These are phyloP conservation scores for Arthroderma sp. DNA, from an alignment of 2,329 filamentous ascomycete species.

Conservation along the genomic window DNA sequence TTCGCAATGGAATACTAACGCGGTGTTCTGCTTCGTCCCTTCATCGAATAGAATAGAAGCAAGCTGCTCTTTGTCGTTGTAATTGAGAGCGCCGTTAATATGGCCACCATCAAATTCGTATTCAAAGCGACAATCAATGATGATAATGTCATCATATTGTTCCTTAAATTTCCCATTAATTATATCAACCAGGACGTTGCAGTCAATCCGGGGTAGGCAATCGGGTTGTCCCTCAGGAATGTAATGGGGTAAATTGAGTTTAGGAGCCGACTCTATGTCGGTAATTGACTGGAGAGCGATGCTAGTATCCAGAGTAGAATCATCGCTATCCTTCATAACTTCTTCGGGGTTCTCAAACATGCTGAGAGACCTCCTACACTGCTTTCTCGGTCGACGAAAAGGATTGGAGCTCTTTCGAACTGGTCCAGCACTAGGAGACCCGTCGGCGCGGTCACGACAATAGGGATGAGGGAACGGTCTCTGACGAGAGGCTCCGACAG, in stretches of 20 bases:
- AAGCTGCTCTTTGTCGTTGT: constrained; percentile 88
- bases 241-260: constrained; percentile 71
- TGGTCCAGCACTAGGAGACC: constrained; percentile 60
- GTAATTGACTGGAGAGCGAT: constrained; percentile 59
- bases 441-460: constrained; percentile 42
- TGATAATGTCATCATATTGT: constrained; percentile 64
- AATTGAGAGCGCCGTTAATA: constrained; percentile 86
- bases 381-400: constrained; percentile 65
- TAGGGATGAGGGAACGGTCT: constrained; percentile 36
- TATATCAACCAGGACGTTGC: constrained; percentile 70
- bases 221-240: constrained; percentile 67
- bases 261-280: constrained; percentile 63
- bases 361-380: constrained; percentile 82
- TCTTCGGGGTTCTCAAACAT: constrained; percentile 95
- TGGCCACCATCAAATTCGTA: constrained; percentile 97
- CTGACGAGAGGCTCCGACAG: constrained; percentile 48
- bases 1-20: constrained; percentile 93
- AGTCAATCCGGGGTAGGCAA: constrained; percentile 74
- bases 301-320: constrained; percentile 43
- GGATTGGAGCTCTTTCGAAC: constrained; percentile 60
- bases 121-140: constrained; percentile 96
- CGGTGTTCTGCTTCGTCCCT: constrained; percentile 54
- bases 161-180: constrained; percentile 72
- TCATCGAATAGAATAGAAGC: constrained; percentile 61
- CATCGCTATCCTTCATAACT: constrained; percentile 57